Conservation (phyloP, 768 basidiomycete species). For the Rhizopogon sp. region DNA sequence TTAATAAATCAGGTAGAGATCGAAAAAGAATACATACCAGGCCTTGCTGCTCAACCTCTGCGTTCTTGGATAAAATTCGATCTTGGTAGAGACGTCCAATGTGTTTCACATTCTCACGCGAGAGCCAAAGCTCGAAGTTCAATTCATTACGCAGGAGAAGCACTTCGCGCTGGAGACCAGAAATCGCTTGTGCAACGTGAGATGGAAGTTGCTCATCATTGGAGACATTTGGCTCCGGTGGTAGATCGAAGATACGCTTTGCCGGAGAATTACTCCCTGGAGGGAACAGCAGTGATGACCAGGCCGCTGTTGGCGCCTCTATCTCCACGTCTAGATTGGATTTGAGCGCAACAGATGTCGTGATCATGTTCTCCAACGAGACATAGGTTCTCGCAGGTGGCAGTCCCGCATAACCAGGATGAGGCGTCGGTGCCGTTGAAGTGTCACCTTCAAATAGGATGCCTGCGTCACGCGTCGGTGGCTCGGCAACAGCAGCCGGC, state of each 20-base stretch:
- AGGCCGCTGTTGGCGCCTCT: conserved; percentile 44
- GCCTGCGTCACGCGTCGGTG: not conserved
- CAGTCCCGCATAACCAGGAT: conserved; percentile 31
- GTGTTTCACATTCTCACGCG: conserved; percentile 76
- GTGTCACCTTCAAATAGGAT: conserved; percentile 16
- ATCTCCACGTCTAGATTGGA: conserved; percentile 64
- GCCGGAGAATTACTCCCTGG: conserved; percentile 24
- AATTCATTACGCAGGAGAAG: conserved; percentile 74
- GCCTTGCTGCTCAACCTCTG: conserved; percentile 78
- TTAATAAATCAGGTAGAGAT: not conserved
- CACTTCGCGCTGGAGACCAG: conserved; percentile 69
- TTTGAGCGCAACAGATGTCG: conserved; percentile 67
- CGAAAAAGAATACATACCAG: conserved; percentile 44
- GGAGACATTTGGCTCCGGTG: conserved; percentile 11
- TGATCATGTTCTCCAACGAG: conserved; percentile 73
- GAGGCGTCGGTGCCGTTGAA: conserved; percentile 23
- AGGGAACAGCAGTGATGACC: conserved; percentile 45
- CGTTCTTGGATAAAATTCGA: conserved; percentile 63
- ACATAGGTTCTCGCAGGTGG: conserved; percentile 30
- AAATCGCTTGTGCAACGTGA: conserved; percentile 61
- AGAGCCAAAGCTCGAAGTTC: conserved; percentile 81
- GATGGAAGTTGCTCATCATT: conserved; percentile 29
- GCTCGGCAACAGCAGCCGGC: conserved; percentile 2
- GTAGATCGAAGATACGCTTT: conserved; percentile 12
- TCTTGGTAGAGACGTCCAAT: conserved; percentile 78